Evolutionary conservation across 2,329 filamentous ascomycete genomes (phyloP).

Genomic region (Apiospora koreana): DNA sequence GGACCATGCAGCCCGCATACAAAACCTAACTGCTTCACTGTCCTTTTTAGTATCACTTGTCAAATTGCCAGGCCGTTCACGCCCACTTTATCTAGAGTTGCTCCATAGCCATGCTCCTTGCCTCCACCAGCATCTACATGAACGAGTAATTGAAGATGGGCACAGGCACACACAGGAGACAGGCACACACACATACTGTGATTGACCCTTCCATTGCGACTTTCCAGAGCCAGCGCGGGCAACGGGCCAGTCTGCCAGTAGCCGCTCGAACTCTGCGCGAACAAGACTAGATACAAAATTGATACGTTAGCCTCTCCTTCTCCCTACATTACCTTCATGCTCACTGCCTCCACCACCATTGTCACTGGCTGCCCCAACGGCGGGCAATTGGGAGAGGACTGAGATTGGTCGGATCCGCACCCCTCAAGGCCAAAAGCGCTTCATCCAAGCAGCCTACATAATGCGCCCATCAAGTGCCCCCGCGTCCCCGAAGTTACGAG

Average conservation of each 20-base stretch:
- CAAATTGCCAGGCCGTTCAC: constrained; percentile 1
- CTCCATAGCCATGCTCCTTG: neutral
- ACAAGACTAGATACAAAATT: neutral
- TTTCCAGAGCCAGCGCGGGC: neutral
- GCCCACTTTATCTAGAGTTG: neutral
- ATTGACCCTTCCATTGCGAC: neutral
- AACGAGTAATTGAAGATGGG: constrained; percentile 1
- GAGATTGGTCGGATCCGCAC: constrained; percentile 4
- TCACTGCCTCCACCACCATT: neutral
- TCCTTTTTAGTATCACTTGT: neutral
- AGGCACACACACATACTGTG: constrained; percentile 8
- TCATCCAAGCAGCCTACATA: neutral
- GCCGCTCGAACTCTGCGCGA: neutral
- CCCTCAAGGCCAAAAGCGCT: neutral
- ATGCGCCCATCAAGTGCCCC: neutral
- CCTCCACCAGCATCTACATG: constrained; percentile 1
- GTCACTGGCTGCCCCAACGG: neutral
- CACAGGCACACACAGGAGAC: neutral
- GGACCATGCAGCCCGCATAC: neutral
- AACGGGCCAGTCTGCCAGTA: neutral
- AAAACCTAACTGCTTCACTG: neutral
- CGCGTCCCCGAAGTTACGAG: neutral
- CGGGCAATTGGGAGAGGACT: neutral
- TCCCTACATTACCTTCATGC: constrained; percentile 1
- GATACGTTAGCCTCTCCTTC: neutral